Base-by-base conservation (phyloP, 352 stramenopile genomes). In the Phytophthora megakarya region DNA sequence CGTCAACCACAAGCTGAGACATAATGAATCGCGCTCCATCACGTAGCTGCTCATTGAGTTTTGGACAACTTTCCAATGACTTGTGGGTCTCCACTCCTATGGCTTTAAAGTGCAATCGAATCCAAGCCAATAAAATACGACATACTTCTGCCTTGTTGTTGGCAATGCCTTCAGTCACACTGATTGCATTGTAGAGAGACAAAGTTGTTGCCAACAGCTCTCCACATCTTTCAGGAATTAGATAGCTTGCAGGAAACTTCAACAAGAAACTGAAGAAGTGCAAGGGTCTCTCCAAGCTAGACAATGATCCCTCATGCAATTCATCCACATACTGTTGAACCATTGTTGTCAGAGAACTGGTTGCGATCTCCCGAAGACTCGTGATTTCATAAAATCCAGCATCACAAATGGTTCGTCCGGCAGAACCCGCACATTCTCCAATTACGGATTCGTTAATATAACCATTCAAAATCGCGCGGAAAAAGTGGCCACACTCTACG, bases 341-440 rank as follows among this genome's bases (percentile, higher is more conserved):
- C 21, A 81, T 53, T 7, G 57, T n/a, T 11, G 58, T 64, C 19
- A 92, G 62, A 10, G 86, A 77, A 9, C 33, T 22, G 0, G 84
- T 53, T 1, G 80, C 80, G 37, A 84, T 70, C 1, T 58, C 43
- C 11, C 73, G 74, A 52, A 94, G 64, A 21, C 61, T 68, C 18
- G 42, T 28, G 43, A 96, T 93, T 43, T 96, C 87, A 67, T 93
- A 96, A 58, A 96, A 94, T 3, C 70, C 80, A 11, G 87, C 87
- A 52, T 94, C 87, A 37, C 70, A 68, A 55, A 94, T 59, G 47
- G 88, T 84, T 3, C 78, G 78, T 16, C 25, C 67, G 13, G 80
- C 69, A 13, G 75, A 49, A 13, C 56, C 52, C 38, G 79, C 61
- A 9, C 61, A 30, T 2, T 59, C 47, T 0, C 44, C 50, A 2